Percentiles rank a stretch among this genome's conserved stretches.
phyloP scores from a whole-genome alignment of 2,329 filamentous ascomycete species.

The Onygenales sp. region DNA sequence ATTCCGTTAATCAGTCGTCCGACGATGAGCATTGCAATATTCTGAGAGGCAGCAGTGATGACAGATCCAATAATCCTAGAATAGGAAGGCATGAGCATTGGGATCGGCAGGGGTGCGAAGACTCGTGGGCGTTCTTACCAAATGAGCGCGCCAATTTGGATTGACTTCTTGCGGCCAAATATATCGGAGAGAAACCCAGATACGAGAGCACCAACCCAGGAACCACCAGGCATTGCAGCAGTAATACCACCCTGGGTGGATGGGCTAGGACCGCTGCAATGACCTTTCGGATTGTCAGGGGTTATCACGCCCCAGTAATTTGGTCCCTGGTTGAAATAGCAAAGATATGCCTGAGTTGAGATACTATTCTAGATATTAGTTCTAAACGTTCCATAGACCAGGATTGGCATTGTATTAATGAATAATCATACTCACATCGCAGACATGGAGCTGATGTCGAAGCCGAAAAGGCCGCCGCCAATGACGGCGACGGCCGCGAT shows the following conservation, averaged over 20 bases:
- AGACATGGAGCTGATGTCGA: slow-evolving; percentile 47
- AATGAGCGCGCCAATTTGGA: slow-evolving; percentile 24
- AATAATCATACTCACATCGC: slow-evolving; percentile 23
- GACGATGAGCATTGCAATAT: slow-evolving; percentile 22
- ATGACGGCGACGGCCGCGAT: slow-evolving; percentile 49
- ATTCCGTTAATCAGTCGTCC: slow-evolving; percentile 33
- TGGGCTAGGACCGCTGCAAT: slow-evolving; percentile 38
- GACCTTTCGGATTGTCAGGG: slow-evolving; percentile 20
- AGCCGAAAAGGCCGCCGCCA: slow-evolving; percentile 49
- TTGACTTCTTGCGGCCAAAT: slow-evolving; percentile 32
- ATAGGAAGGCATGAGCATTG: slow-evolving; percentile 5
- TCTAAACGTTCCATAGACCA: too few relatives aligned
- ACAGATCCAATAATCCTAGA: slow-evolving; percentile 35
- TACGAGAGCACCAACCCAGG: slow-evolving; percentile 51
- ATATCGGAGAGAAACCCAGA: slow-evolving; percentile 26
- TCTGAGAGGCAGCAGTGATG: slow-evolving; percentile 23
- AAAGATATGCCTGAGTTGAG: slow-evolving; percentile 41
- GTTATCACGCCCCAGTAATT: neutral
- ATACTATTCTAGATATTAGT: slow-evolving; percentile 29
- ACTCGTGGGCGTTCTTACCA: slow-evolving; percentile 18
- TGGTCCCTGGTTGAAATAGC: slow-evolving; percentile 40
- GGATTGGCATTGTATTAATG: neutral
- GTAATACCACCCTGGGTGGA: slow-evolving; percentile 56
- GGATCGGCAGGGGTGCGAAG: neutral
- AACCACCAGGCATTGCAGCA: slow-evolving; percentile 61